Evolutionary conservation across 2,329 filamentous ascomycete species (phyloP).

Genomic region (Aspergillus proliferans): DNA sequence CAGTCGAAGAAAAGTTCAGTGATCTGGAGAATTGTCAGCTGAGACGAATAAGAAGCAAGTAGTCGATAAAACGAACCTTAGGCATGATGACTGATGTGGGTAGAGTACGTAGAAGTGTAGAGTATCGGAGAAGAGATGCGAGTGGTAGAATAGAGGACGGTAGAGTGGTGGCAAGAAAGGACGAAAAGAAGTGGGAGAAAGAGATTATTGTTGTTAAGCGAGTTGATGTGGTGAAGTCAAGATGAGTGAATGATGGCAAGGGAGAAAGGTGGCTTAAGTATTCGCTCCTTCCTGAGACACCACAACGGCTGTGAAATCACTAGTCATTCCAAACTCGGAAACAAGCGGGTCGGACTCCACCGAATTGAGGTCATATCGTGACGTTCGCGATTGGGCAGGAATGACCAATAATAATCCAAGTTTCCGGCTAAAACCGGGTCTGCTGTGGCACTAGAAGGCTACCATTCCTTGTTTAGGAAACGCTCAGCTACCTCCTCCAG

Average conservation of each 20-base stretch:
- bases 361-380: too few relatives aligned
- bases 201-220: not conserved
- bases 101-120: not conserved
- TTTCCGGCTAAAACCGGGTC: too few relatives aligned
- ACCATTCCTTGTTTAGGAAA: too few relatives aligned
- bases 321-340: not conserved
- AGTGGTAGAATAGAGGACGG: not conserved
- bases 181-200: slow-evolving; percentile 6
- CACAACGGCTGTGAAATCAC: not conserved
- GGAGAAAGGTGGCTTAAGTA: not conserved
- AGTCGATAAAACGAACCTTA: slow-evolving; percentile 22
- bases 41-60: slow-evolving; percentile 6
- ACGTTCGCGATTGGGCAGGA: too few relatives aligned
- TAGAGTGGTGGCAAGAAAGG: slow-evolving; percentile 1
- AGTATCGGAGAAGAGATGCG: not conserved
- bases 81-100: slow-evolving; percentile 21
- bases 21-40: slow-evolving; percentile 43
- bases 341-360: not conserved
- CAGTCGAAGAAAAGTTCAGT: slow-evolving; percentile 66
- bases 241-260: not conserved
- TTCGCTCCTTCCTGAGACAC: not conserved
- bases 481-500: too few relatives aligned
- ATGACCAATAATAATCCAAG: too few relatives aligned
- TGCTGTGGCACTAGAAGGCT: too few relatives aligned
- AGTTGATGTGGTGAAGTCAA: not conserved